Evolutionary conservation across 2,329 filamentous ascomycete species (phyloP).

Genomic region (Cryphonectria carpinicola): DNA sequence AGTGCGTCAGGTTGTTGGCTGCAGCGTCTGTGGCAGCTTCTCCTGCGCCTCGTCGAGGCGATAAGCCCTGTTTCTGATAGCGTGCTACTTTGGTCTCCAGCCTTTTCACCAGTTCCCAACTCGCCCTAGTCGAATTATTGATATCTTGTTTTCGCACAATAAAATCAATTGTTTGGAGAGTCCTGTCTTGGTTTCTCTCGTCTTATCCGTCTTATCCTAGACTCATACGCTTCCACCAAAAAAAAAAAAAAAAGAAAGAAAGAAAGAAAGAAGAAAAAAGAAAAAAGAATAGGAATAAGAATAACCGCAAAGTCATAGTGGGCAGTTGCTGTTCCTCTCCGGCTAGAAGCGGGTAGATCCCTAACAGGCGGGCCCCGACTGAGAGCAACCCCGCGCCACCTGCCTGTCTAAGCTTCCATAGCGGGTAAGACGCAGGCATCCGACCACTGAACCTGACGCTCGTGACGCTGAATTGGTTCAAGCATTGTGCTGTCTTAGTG

Average conservation of each 20-base stretch:
- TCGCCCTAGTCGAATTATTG: not conserved
- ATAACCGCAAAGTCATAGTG: not conserved
- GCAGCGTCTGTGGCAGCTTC: constrained; percentile 18
- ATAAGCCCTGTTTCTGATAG: constrained; percentile 19
- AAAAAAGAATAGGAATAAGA: not conserved
- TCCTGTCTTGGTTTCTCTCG: not conserved
- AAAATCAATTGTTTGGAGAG: not conserved
- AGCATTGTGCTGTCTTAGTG: constrained; percentile 8
- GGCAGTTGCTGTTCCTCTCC: not conserved
- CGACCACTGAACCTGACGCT: not conserved
- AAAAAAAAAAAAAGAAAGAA: no score
- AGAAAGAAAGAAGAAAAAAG: no score
- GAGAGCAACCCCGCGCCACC: constrained; percentile 17
- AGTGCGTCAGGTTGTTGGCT: not conserved
- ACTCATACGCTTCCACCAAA: not conserved
- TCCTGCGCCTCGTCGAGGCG: constrained; percentile 13
- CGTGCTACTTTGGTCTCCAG: constrained; percentile 9
- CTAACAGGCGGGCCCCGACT: constrained; percentile 25
- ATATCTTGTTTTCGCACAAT: no score
- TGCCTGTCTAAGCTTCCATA: constrained; percentile 20
- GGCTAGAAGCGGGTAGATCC: constrained; percentile 15
- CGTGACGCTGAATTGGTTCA: not conserved
- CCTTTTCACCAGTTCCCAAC: not conserved
- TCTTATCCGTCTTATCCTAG: not conserved
- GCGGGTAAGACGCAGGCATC: not conserved